phyloP scores from a whole-genome alignment of 805 yeast species.

The Sugiyamaella chiloensis region DNA sequence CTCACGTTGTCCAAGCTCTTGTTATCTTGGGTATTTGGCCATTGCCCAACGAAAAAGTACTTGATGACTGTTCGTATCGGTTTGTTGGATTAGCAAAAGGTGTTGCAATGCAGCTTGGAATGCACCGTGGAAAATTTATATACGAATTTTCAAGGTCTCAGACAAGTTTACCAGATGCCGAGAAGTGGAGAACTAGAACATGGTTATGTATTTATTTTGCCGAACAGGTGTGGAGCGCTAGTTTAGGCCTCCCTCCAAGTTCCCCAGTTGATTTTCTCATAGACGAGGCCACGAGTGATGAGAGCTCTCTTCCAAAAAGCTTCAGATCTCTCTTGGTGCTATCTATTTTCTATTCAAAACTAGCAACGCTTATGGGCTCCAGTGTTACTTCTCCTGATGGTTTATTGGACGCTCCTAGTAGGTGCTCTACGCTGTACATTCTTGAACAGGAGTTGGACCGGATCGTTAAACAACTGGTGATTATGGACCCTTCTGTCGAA shows the following conservation, averaged over 20 bases:
- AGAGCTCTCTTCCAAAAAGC: conserved; percentile 53
- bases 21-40: conserved; percentile 89
- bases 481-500: conserved; percentile 67
- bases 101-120: conserved; percentile 78
- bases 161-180: conserved; percentile 84
- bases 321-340: conserved; percentile 70
- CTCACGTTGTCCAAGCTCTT: conserved; percentile 89
- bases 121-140: conserved; percentile 88
- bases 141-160: conserved; percentile 89
- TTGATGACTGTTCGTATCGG: conserved; percentile 88
- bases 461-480: conserved; percentile 59
- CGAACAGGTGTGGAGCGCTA: conserved; percentile 89
- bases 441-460: conserved; percentile 76
- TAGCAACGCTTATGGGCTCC: conserved; percentile 82
- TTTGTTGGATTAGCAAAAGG: conserved; percentile 85
- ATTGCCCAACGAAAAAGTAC: conserved; percentile 82
- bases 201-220: conserved; percentile 87
- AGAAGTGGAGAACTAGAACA: conserved; percentile 88
- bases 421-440: conserved; percentile 76
- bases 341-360: conserved; percentile 77
- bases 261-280: conserved; percentile 77
- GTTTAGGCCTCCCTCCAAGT: conserved; percentile 83
- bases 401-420: conserved; percentile 72
- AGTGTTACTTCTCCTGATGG: conserved; percentile 87
- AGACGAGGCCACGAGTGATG: conserved; percentile 72